Base-by-base conservation (phyloP, 2,329 filamentous ascomycete genomes). In the Beauveria caledonica region DNA sequence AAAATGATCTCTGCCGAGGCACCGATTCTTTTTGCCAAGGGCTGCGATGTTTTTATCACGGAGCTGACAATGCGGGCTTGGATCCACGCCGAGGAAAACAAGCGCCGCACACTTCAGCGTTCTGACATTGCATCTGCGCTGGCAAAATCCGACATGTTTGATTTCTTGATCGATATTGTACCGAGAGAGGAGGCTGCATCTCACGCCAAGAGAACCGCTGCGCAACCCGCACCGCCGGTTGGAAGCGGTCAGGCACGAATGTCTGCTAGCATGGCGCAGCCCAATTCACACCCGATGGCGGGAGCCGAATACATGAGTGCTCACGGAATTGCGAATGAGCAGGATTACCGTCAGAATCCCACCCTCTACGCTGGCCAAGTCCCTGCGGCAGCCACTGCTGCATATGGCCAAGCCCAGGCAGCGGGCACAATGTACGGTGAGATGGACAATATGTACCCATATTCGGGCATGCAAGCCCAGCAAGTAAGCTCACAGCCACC, bases 1-100 rank as follows among this genome's bases (percentile, higher is more conserved):
- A 99, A 99, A 80, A 99, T 99, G 94, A 99, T 99, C 64, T 97
- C 92, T 4, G 94, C 94, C 9, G 94, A 99, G 76, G 94, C 94
- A 1, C 94, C 94, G 1, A 99, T 99, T 67, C 80, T 99, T 15
- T 99, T 99, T 70, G 94, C 94, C 56, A 99, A 99, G 76, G 94
- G 93, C 42, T 97, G 94, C 75, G 94, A 99, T 71, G 97, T 97
- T 71, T 99, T 99, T 77, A 99, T 99, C 71, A 97, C 92, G 1
- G 94, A 99, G 76, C 81, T 99, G 63, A 99, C 94, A 8, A 99
- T 99, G 94, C 90, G 94, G 65, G 94, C 94, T 51, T 99, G 94
- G 94, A 99, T 99, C 65, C 94, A 99, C 69, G 94, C 94, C 17
- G 94, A 99, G 72, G 94, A 99, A 76, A 99, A 99, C 78, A 99